phyloP scores from a whole-genome alignment of 2,329 filamentous ascomycete species.

The Neonectria punicea region DNA sequence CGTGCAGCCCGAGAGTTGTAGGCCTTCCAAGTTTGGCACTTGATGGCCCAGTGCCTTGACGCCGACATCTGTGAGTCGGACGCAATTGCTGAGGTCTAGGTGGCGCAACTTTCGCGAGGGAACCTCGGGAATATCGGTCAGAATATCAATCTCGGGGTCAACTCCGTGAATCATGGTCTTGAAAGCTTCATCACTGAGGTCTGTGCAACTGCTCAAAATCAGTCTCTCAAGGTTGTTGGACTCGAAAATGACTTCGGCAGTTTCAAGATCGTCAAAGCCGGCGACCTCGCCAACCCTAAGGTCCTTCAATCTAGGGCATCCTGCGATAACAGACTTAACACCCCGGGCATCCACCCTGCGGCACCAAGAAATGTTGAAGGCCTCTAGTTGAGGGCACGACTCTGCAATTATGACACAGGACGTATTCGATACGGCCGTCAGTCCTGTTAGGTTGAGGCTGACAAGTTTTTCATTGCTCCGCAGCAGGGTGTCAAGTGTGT shows the following conservation, averaged over 20 bases:
- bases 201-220: slow-evolving; percentile 81
- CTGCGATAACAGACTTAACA: slow-evolving; percentile 75
- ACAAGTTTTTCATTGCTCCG: slow-evolving; percentile 78
- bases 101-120: slow-evolving; percentile 83
- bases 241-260: slow-evolving; percentile 80
- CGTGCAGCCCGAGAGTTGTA: slow-evolving; percentile 84
- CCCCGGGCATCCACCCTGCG: slow-evolving; percentile 83
- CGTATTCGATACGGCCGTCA: slow-evolving; percentile 81
- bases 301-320: slow-evolving; percentile 79
- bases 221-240: slow-evolving; percentile 87
- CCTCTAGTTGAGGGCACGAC: slow-evolving; percentile 83
- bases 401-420: slow-evolving; percentile 88
- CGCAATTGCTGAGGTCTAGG: slow-evolving; percentile 85
- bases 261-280: slow-evolving; percentile 79
- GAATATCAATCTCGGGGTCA: slow-evolving; percentile 81
- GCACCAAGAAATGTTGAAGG: slow-evolving; percentile 94
- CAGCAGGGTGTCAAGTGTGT: slow-evolving; percentile 81
- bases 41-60: slow-evolving; percentile 78
- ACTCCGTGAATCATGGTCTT: slow-evolving; percentile 78
- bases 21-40: slow-evolving; percentile 81
- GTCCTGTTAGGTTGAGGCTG: slow-evolving; percentile 87
- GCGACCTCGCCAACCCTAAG: slow-evolving; percentile 83
- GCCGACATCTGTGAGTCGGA: slow-evolving; percentile 76
- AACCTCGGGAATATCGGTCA: slow-evolving; percentile 81
- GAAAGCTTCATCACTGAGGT: slow-evolving; percentile 80